These are phyloP conservation scores for Schizophyllum commune DNA, from an alignment of 1,284 basidiomycete species.

Conservation along the genomic window DNA sequence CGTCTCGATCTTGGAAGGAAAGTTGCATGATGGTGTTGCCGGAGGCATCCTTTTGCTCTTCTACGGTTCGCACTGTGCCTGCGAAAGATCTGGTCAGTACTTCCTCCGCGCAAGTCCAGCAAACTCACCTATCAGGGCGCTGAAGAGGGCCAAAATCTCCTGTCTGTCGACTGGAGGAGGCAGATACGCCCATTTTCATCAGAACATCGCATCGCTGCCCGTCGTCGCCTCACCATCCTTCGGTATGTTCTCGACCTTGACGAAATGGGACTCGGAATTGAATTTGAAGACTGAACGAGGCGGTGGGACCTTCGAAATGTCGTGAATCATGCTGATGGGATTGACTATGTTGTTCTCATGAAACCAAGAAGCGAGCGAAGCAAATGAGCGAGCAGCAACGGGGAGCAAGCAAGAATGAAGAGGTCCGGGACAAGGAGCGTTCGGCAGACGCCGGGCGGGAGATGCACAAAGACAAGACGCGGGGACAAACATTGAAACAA, in stretches of 20 bases:
- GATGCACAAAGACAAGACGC: not conserved
- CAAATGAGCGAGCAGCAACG: not conserved
- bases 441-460: not conserved
- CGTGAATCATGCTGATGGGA: not conserved
- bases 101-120: not conserved
- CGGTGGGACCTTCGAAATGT: not conserved
- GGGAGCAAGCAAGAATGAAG: not conserved
- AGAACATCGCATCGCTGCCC: not conserved
- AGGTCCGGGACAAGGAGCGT: not conserved
- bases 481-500: not conserved
- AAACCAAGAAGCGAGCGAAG: not conserved
- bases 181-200: not conserved
- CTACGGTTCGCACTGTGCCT: conserved; percentile 43
- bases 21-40: conserved; percentile 37
- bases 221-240: conserved; percentile 5
- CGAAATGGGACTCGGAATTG: conserved; percentile 13
- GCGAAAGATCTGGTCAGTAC: not conserved
- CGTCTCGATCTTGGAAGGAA: conserved; percentile 31
- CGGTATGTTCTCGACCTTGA: conserved; percentile 14
- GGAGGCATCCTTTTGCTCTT: conserved; percentile 30
- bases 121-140: conserved; percentile 42
- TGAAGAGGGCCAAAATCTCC: conserved; percentile 51
- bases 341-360: not conserved
- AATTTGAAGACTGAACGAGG: conserved; percentile 11
- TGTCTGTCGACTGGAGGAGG: conserved; percentile 29